Conservation (phyloP, 495 filamentous ascomycete genomes). For the Lepidopterella palustris region DNA sequence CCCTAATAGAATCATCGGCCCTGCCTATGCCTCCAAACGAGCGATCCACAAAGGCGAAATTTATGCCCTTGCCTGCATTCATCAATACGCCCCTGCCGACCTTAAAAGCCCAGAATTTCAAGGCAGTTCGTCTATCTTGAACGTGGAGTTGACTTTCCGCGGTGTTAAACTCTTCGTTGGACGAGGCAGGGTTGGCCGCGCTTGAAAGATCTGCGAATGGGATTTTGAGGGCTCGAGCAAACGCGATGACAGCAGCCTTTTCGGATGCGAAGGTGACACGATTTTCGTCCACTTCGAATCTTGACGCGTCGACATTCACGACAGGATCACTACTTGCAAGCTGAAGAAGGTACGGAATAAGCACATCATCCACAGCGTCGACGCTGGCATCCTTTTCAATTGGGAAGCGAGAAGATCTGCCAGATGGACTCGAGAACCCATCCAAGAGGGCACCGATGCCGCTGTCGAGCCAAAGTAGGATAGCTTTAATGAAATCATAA, state of each 20-base stretch:
- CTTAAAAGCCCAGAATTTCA: slow-evolving; percentile 55
- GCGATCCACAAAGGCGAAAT: slow-evolving; percentile 53
- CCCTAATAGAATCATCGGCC: slow-evolving; percentile 22
- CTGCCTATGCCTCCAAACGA: slow-evolving; percentile 57
- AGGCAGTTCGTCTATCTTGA: slow-evolving; percentile 37
- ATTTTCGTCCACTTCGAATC: slow-evolving; percentile 51
- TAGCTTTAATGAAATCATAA: slow-evolving; percentile 62
- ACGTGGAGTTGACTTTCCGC: neutral
- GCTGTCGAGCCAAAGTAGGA: slow-evolving; percentile 56
- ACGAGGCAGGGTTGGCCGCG: slow-evolving; percentile 29
- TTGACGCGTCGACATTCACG: slow-evolving; percentile 52
- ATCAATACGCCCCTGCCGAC: slow-evolving; percentile 58
- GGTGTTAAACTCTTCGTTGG: neutral
- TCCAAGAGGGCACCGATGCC: slow-evolving; percentile 47
- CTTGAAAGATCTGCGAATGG: slow-evolving; percentile 48
- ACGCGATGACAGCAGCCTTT: slow-evolving; percentile 51
- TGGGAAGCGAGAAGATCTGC: slow-evolving; percentile 44
- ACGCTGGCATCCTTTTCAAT: slow-evolving; percentile 45
- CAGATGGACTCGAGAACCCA: slow-evolving; percentile 47
- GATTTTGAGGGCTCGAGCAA: slow-evolving; percentile 47
- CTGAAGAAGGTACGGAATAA: slow-evolving; percentile 54
- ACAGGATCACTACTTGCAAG: slow-evolving; percentile 46
- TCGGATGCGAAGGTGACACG: slow-evolving; percentile 50
- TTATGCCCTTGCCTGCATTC: slow-evolving; percentile 52
- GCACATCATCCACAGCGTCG: slow-evolving; percentile 47